Conservation (phyloP, 2,329 filamentous ascomycete genomes). For the Orbilia ellipsospora region DNA sequence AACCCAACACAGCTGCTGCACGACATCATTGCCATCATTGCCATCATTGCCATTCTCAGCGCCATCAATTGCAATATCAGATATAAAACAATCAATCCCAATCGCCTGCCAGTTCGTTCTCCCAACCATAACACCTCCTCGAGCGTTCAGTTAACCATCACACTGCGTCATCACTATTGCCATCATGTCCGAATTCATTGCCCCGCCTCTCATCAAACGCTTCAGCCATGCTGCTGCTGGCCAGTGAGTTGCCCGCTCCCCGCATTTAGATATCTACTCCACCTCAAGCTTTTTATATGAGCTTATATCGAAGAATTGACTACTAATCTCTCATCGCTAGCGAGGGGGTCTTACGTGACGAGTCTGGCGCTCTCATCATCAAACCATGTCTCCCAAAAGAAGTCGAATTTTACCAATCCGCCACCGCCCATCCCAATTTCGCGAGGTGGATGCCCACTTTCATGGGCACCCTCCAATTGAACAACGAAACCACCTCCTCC, state of each 20-base stretch:
- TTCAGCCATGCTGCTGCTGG: conserved; percentile 83
- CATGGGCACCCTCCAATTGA: conserved; percentile 81
- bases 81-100: no score
- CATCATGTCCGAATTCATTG: conserved; percentile 34
- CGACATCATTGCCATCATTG: no score
- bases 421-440: conserved; percentile 76
- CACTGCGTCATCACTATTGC: background rate
- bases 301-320: no score
- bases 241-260: conserved; percentile 76
- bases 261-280: conserved; percentile 2
- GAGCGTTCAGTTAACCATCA: background rate
- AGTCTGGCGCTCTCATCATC: conserved; percentile 85
- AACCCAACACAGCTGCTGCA: no score
- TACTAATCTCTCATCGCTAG: conserved; percentile 64
- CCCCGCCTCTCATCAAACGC: conserved; percentile 61
- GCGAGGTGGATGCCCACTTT: conserved; percentile 84
- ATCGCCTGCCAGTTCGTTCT: no score
- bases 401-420: conserved; percentile 86
- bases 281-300: no score
- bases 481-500: conserved; percentile 66
- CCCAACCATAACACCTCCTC: no score
- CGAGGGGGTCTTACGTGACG: conserved; percentile 88
- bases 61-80: no score
- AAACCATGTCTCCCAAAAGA: conserved; percentile 91
- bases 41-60: no score